Evolutionary conservation across 345 rosid genomes (phyloP), one percentile per base, ranked within the genome.

Genomic region (Odontarrhena argentea): DNA sequence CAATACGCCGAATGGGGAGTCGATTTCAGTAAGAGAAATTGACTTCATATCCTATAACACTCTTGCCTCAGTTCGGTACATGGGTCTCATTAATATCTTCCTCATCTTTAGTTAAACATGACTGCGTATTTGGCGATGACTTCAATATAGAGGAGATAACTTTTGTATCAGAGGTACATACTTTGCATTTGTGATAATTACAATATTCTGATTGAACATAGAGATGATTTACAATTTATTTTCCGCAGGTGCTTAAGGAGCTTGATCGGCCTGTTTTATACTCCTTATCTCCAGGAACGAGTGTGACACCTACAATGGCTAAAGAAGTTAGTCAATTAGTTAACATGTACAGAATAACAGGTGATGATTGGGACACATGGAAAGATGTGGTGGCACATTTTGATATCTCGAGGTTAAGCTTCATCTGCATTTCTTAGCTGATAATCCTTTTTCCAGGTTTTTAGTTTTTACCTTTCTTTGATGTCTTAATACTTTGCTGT

Each of bases 341-440:
- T 54, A 90, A 85, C 83, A 84, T 87, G 97, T 93, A 89, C 75
- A 82, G 97, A 74, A 68, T 93, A 64, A 86, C 97, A 7, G 92
- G 81, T n/a, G 98, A 93, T 79, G 97, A 93, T 56, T 93, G 98
- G 98, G 98, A 93, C 67, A 71, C 80, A 28, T 93, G 98, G 98
- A 76, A 70, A 62, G 98, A 93, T 44, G 87, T 90, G 6, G 81
- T 74, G 25, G 26, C 88, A 57, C 98, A 93, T 84, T 93, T 93
- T 68, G 80, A 85, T 70, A 80, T 93, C 76, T 3, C 90, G 5
- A 86, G 98, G 98, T 92, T 48, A 55, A 64, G 43, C 45, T 8
- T 36, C 69, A 71, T 65, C 7, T 48, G 8, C 34, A 41, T 36
- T 57, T 55, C 43, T 55, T 50, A 24, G 60, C 63, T 53, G 64